These are phyloP conservation scores for Aquilaria sinensis DNA, from an alignment of 345 rosid genomes.

Conservation along the genomic window DNA sequence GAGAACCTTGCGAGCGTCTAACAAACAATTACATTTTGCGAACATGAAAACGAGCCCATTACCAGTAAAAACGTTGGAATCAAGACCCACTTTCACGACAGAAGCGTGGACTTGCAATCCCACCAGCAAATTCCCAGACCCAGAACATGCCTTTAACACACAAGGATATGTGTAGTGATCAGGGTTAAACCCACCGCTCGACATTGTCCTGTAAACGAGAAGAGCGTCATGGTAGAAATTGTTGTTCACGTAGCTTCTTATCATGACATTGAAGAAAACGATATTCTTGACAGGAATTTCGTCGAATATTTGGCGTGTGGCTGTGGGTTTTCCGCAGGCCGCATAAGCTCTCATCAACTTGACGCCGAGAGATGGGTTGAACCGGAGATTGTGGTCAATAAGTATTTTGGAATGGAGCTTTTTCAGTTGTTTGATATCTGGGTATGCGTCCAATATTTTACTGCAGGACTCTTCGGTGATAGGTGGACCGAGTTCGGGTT, in stretches of 20 bases:
- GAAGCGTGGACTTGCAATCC: slow-evolving; percentile 58
- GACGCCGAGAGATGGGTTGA: slow-evolving; percentile 44
- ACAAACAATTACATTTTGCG: slow-evolving; percentile 59
- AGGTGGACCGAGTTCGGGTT: slow-evolving; percentile 3
- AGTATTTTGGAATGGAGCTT: slow-evolving; percentile 39
- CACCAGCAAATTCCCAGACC: slow-evolving; percentile 34
- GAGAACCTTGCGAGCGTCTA: slow-evolving; percentile 46
- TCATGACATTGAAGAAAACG: slow-evolving; percentile 66
- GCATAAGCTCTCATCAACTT: slow-evolving; percentile 60
- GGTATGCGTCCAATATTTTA: slow-evolving; percentile 44
- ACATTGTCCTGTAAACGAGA: slow-evolving; percentile 34
- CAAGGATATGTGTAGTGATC: slow-evolving; percentile 72
- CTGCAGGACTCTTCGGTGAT: slow-evolving; percentile 26
- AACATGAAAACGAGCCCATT: slow-evolving; percentile 69
- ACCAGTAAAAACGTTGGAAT: slow-evolving; percentile 45
- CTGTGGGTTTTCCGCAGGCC: slow-evolving; percentile 29
- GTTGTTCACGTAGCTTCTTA: slow-evolving; percentile 62
- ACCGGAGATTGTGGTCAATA: slow-evolving; percentile 18
- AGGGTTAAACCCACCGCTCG: slow-evolving; percentile 29
- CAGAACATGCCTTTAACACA: slow-evolving; percentile 67
- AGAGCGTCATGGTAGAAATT: slow-evolving; percentile 39
- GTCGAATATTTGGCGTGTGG: slow-evolving; percentile 61
- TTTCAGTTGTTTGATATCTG: slow-evolving; percentile 39
- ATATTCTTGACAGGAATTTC: slow-evolving; percentile 58
- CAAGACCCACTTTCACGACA: slow-evolving; percentile 45